Conservation (phyloP, 768 basidiomycete species). For the Cystobasidium ongulense region DNA sequence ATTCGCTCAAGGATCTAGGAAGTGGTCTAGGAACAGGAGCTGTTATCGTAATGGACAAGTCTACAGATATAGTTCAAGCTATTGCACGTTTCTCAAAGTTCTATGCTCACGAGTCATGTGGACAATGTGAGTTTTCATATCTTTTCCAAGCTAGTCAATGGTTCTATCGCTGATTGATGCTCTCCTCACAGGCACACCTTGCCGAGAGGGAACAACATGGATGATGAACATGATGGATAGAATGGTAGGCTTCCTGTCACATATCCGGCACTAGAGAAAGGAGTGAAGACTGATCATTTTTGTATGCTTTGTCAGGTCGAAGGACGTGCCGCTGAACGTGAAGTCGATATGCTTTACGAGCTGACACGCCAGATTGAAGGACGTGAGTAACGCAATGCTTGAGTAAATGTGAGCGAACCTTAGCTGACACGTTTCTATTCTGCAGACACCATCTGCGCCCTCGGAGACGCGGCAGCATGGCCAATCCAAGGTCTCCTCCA, state of each 20-base stretch:
- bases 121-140: slow-evolving; percentile 69
- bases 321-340: slow-evolving; percentile 78
- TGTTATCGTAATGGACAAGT: slow-evolving; percentile 98
- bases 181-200: slow-evolving; percentile 34
- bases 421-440: not conserved
- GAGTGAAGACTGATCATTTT: not conserved
- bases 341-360: slow-evolving; percentile 97
- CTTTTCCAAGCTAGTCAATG: slow-evolving; percentile 52
- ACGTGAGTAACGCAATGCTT: slow-evolving; percentile 37
- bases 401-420: not conserved
- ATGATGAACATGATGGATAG: slow-evolving; percentile 99
- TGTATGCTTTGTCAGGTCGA: slow-evolving; percentile 45
- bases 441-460: slow-evolving; percentile 71
- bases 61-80: slow-evolving; percentile 84
- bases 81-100: slow-evolving; percentile 94
- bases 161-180: not conserved
- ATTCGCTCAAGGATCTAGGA: slow-evolving; percentile 90
- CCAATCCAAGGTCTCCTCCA: slow-evolving; percentile 96
- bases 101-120: slow-evolving; percentile 98
- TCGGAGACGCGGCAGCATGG: slow-evolving; percentile 47
- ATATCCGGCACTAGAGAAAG: too few species aligned
- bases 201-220: slow-evolving; percentile 88
- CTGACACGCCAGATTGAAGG: slow-evolving; percentile 57
- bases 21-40: slow-evolving; percentile 97
- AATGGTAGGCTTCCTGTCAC: slow-evolving; percentile 53